Evolutionary conservation across 1,139 yeast genomes (phyloP), one percentile per base, ranked within the genome.

Genomic region (Candida sojae): DNA sequence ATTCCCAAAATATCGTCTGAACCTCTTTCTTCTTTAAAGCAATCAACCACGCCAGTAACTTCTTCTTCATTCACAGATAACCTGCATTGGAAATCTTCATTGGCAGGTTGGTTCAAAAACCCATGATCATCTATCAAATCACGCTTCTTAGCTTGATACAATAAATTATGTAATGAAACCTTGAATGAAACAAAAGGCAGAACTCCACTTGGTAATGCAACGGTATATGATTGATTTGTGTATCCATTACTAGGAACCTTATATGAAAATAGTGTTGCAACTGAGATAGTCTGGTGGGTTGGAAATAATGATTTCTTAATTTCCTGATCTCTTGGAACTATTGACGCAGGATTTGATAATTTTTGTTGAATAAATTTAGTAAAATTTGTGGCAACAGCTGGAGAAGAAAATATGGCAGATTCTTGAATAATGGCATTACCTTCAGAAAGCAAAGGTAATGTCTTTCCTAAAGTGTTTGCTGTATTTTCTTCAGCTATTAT

Each of bases 51-150:
- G 26, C 58, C 64, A 17, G 66, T 64, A 1, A 79, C 77, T 48
- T 73, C 78, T 44, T 78, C 82, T 23, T 79, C 82, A 55, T 81
- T 81, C 13, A 80, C 77, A 7, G 63, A 64, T 44, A 81, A 62
- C 34, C 64, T 67, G 46, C 78, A 74, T 57, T 70, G 74, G 53
- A 74, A 75, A 45, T 77, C 82, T 46, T 75, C 73, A 45, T 64
- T 67, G 6, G 69, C 60, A 5, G 64, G 56, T 54, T 58, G 59
- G 41, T 57, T 59, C 10, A 61, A 53, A 39, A 54, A 58, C 0
- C 71, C 71, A 26, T 62, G 71, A 6, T 75, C 75, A 40, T 61
- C 66, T 0, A 62, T 57, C 49, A 72, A 60, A 38, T 71, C 75
- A 4, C 61, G 57, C 34, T 63, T 61, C 48, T 71, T 73, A 39